Base-by-base conservation (phyloP, 2,329 filamentous ascomycete species). In the Fusarium nematophilum region DNA sequence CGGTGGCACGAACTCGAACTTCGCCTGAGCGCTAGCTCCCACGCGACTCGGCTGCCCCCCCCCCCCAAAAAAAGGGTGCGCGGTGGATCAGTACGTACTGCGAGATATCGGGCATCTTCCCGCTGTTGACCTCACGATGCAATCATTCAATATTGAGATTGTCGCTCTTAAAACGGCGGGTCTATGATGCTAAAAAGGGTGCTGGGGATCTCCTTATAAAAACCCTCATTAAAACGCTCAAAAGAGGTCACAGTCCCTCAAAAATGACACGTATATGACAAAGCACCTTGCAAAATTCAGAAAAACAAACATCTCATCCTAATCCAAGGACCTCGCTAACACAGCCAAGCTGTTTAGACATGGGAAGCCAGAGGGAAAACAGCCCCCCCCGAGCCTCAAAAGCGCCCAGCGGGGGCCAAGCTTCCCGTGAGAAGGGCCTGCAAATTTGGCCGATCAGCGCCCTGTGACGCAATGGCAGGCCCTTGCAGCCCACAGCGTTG, bases 391-490 rank as follows among this genome's bases (percentile, higher is more conserved):
- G 59, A 62, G 59, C 59, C 45, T 62, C 59, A 62, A 40, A 38
- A 56, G 21, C 50, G 40, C 43, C 30, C 42, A 6, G 21, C 21
- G 21, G 31, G 53, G 47, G 52, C 59, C 40, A 63, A 61, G 42
- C 50, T 50, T 55, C 52, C 53, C 46, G 45, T 64, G 60, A 59
- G 64, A 66, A 70, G 21, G 21, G 63, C 62, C 45, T 61, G 53
- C 49, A 62, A 60, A 60, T 57, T 63, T 68, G 63, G 49, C 47
- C 50, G 70, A 72, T 72, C 70, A 68, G 55, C 68, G 53, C 52
- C 21, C 49, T 63, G 70, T 72, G 70, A 72, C 71, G 70, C 71
- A 70, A 72, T 72, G 62, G 50, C 52, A 63, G 62, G 60, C 61
- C 65, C 65, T 64, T 68, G 56, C 62, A 67, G 65, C 21, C 57